Conservation (phyloP, 2,329 filamentous ascomycete genomes). For the Dichotomopilus funicola region DNA sequence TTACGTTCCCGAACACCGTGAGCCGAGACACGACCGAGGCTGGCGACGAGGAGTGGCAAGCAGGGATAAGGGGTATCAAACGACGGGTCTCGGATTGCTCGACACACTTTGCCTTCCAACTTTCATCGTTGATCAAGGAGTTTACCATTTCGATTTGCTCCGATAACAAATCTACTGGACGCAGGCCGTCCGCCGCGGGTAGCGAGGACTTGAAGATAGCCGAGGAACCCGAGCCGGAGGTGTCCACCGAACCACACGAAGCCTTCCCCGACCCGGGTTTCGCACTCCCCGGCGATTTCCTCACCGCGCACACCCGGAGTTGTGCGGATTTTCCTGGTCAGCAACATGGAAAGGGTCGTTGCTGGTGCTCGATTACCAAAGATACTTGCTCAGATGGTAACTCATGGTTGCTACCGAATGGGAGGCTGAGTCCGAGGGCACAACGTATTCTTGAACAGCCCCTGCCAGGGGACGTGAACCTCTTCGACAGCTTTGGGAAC, state of each 20-base stretch:
- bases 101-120: constrained; percentile 25
- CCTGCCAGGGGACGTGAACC: constrained; percentile 20
- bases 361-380: constrained; percentile 30
- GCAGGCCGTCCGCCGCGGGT: constrained; percentile 7
- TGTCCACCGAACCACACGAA: constrained; percentile 12
- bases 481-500: constrained; percentile 41
- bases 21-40: constrained; percentile 14
- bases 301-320: constrained; percentile 29
- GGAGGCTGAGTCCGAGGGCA: constrained; percentile 27
- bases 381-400: constrained; percentile 19
- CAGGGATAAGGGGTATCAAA: constrained; percentile 27
- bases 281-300: constrained; percentile 45
- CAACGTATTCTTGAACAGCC: constrained; percentile 20
- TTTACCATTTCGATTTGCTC: constrained; percentile 24
- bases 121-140: constrained; percentile 22
- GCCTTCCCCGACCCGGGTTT: constrained; percentile 23
- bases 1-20: constrained; percentile 6
- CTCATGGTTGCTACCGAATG: constrained; percentile 26
- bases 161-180: constrained; percentile 7
- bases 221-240: background rate
- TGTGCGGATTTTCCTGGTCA: constrained; percentile 25
- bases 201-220: constrained; percentile 5
- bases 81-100: constrained; percentile 31
- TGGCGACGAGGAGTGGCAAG: constrained; percentile 4
- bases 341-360: constrained; percentile 23